These are phyloP conservation scores for Crithidia mellificae DNA, from an alignment of 208 protist species.

Conservation along the genomic window DNA sequence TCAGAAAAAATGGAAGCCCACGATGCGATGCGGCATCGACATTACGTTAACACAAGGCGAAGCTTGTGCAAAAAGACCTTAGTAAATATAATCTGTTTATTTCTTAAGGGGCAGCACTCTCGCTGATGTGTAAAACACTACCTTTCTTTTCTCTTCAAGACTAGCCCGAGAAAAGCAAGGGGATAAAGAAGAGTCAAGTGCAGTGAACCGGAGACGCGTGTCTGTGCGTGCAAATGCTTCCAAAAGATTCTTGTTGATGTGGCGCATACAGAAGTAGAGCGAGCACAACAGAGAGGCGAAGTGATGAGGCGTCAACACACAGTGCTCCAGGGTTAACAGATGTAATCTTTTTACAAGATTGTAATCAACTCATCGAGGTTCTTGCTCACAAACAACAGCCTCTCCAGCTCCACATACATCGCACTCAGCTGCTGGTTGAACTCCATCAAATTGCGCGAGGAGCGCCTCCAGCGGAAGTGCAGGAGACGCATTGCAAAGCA, in stretches of 20 bases:
- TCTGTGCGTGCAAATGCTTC: too few species aligned
- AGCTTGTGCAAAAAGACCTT: neutral
- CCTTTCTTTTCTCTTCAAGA: neutral
- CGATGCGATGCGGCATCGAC: neutral
- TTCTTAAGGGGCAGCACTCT: too few species aligned
- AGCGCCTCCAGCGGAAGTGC: slow-evolving; percentile 46
- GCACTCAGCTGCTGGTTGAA: slow-evolving; percentile 52
- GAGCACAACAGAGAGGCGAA: too few species aligned
- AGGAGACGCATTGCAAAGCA: slow-evolving; percentile 61
- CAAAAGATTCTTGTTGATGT: too few species aligned
- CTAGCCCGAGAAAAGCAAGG: neutral
- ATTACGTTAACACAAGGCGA: neutral
- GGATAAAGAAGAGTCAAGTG: neutral
- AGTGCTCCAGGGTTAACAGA: too few species aligned
- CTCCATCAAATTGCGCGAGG: slow-evolving; percentile 62
- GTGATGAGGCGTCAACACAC: too few species aligned
- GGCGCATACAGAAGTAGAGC: too few species aligned
- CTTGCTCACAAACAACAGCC: slow-evolving; percentile 36
- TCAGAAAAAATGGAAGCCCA: neutral
- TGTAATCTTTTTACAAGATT: slow-evolving; percentile 30
- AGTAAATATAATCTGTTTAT: too few species aligned
- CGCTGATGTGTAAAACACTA: neutral
- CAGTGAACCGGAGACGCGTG: too few species aligned
- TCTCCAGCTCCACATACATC: slow-evolving; percentile 44
- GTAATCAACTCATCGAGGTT: slow-evolving; percentile 46